Base-by-base conservation (phyloP, 441 rosid species). In the Corymbia citriodora region DNA sequence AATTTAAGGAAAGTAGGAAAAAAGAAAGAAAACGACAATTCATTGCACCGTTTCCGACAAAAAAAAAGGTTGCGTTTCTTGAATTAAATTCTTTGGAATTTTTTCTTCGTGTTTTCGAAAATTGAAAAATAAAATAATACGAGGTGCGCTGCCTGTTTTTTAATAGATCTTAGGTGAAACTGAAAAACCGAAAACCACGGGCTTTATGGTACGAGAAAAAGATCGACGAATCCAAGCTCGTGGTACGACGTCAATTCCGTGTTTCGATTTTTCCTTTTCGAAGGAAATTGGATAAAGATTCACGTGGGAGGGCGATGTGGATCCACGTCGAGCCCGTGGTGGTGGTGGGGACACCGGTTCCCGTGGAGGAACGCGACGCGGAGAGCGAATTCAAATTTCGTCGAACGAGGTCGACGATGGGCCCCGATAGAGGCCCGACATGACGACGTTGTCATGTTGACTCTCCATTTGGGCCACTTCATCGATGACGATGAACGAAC, bases 111-210 rank as follows among this genome's bases (percentile, higher is more conserved):
- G 31, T 36, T 72, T 21, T 36, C 27, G 1, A 5, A 72, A 36
- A 19, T 17, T 5, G 18, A 36, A 6, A 63, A 3, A 31, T 18
- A 2, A 68, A 16, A 33, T 18, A 33, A 33, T 36, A 68, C 0
- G 17, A 19, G 0, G 0, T 40, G 0, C 81, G 0, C 81, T 18
- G 23, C 25, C 82, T 0, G 45, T 40, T 40, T 0, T 72, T 36
- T 72, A 19, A 72, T 36, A 40, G 27, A 36, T 36, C 82, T 36
- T 9, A 6, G 27, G 49, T 3, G 49, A 19, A 19, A 72, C 15
- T 18, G 45, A 33, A 70, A 70, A 9, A 33, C 10, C 16, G 48
- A 12, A 31, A 5, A 70, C 23, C 9, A 4, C 45, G 7, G 12
- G 12, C 79, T 17, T 68, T 68, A 16, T 1, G 33, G 0, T 15